Evolutionary conservation across 305 asterid genomes (phyloP).

Genomic region (Rubia peregrina): DNA sequence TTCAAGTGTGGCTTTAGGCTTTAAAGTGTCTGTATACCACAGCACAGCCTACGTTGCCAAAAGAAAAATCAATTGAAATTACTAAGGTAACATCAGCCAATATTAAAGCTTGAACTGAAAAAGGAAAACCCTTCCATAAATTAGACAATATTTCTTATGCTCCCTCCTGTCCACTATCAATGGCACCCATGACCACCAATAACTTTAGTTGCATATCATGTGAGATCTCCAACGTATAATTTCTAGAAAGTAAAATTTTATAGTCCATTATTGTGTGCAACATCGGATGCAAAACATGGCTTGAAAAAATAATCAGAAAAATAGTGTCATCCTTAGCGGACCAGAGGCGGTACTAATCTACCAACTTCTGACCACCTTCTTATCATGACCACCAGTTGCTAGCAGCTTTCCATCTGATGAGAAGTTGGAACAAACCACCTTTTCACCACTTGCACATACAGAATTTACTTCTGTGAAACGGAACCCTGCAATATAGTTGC

Average conservation of each 20-base stretch:
- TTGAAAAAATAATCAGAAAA: too few species aligned
- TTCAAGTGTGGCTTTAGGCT: conserved; percentile 75
- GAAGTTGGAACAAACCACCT: conserved; percentile 94
- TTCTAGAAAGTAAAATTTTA: too few species aligned
- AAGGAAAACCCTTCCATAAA: neutral
- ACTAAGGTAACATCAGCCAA: conserved; percentile 1
- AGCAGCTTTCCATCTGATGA: conserved; percentile 95
- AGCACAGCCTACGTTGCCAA: conserved; percentile 61
- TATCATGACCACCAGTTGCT: conserved; percentile 97
- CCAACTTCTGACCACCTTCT: conserved; percentile 41
- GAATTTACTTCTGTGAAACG: conserved; percentile 58
- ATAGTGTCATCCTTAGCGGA: too few species aligned
- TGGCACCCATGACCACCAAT: too few species aligned
- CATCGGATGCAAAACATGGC: too few species aligned
- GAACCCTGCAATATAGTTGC: conserved; percentile 47
- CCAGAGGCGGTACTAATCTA: too few species aligned
- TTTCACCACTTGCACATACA: conserved; percentile 68
- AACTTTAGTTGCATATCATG: too few species aligned
- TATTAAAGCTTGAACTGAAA: neutral
- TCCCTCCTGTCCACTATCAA: too few species aligned
- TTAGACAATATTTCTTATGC: neutral
- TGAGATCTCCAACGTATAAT: too few species aligned
- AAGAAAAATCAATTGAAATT: conserved; percentile 9
- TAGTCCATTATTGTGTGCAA: too few species aligned
- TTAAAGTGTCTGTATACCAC: conserved; percentile 76